Evolutionary conservation across 2,329 filamentous ascomycete genomes (phyloP).

Genomic region (Chaetomium sp.): DNA sequence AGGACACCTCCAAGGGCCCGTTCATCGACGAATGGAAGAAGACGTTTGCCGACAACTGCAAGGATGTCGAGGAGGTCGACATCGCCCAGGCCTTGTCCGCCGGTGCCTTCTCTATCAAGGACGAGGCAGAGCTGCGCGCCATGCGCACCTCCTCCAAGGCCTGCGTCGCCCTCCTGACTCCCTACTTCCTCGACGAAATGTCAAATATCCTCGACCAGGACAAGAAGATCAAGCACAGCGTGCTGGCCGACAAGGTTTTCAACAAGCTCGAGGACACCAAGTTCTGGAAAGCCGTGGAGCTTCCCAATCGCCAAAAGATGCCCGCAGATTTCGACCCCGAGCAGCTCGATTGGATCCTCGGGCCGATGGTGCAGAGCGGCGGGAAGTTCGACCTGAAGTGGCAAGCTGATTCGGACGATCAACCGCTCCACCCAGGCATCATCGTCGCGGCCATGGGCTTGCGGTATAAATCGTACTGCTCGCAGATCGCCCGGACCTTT

Average conservation of each 20-base stretch:
- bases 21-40: constrained; percentile 98
- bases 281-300: constrained; percentile 81
- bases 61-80: constrained; percentile 87
- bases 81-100: constrained; percentile 79
- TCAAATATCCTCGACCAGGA: constrained; percentile 92
- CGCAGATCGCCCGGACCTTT: constrained; percentile 89
- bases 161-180: constrained; percentile 90
- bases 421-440: constrained; percentile 83
- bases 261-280: constrained; percentile 90
- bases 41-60: constrained; percentile 72
- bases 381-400: constrained; percentile 92
- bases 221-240: constrained; percentile 92
- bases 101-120: constrained; percentile 86
- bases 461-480: constrained; percentile 94
- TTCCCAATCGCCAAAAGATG: constrained; percentile 72
- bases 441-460: constrained; percentile 92
- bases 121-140: constrained; percentile 88
- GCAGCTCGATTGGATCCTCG: constrained; percentile 92
- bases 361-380: constrained; percentile 89
- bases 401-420: constrained; percentile 75
- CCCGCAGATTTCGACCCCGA: constrained; percentile 83
- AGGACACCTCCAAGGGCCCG: constrained; percentile 81
- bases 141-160: constrained; percentile 95
- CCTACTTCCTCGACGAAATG: constrained; percentile 98
- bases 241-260: constrained; percentile 82